A percentile compares a stretch with the other conserved stretches of the same genome.
Conservation (phyloP, 1,139 yeast genomes). For the Sugiyamaella neomexicana region DNA sequence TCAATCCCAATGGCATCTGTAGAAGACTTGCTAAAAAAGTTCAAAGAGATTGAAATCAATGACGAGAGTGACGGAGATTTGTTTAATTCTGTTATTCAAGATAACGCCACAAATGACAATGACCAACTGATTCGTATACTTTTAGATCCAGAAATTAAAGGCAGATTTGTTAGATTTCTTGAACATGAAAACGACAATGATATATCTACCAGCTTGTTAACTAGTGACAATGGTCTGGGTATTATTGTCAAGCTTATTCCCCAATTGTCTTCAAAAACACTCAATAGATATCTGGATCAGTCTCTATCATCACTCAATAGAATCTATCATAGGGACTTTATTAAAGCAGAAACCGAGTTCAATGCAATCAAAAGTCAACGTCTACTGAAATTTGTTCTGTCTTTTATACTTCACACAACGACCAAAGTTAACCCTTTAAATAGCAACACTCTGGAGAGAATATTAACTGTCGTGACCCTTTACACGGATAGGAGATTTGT, state of each 20-base stretch:
- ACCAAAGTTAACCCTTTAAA: neutral
- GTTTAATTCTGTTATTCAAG: neutral
- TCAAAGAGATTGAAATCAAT: neutral
- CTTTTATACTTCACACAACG: neutral
- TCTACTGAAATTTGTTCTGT: neutral
- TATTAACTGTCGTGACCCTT: conserved; percentile 4
- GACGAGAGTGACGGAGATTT: neutral
- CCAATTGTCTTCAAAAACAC: neutral
- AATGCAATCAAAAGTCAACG: neutral
- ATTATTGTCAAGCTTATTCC: neutral
- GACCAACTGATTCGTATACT: neutral
- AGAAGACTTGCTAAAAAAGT: neutral
- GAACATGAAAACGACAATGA: neutral
- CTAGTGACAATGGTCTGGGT: neutral
- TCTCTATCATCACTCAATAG: neutral
- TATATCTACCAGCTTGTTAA: neutral
- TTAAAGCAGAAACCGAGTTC: neutral
- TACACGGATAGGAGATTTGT: conserved; percentile 14
- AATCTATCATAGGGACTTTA: conserved; percentile 1
- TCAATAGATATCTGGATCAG: neutral
- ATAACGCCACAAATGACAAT: neutral
- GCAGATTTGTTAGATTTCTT: neutral
- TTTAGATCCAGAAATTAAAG: neutral
- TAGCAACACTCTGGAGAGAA: neutral
- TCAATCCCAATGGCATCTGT: neutral